Percentiles rank a stretch among this genome's conserved stretches.
These are phyloP conservation scores for Sideroxylon spinosum DNA, from an alignment of 179 eudicot species.

Conservation along the genomic window DNA sequence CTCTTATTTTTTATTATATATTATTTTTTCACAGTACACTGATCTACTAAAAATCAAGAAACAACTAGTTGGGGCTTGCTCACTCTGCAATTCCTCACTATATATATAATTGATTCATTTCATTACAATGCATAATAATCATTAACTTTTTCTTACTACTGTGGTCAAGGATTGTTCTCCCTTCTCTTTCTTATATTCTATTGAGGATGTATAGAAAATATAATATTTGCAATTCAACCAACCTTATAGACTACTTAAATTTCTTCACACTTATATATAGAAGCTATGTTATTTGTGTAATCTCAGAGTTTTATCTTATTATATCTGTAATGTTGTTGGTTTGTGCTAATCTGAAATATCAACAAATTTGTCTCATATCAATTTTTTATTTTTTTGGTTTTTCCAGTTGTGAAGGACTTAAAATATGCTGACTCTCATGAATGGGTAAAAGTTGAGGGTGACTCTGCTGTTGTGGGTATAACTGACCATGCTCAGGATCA, in stretches of 20 bases:
- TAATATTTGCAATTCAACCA: background rate
- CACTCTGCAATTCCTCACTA: no score
- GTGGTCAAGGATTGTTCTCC: no score
- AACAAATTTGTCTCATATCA: background rate
- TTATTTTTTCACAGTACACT: no score
- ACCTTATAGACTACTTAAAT: no score
- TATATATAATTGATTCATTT: no score
- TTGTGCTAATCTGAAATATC: background rate
- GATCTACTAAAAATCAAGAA: no score
- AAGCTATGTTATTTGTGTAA: background rate
- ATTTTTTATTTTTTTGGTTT: background rate
- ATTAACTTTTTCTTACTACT: no score
- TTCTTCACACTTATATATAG: background rate
- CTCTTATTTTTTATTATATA: background rate
- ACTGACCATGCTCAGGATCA: conserved; percentile 92
- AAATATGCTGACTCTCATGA: conserved; percentile 84
- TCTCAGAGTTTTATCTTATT: background rate
- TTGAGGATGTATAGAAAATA: no score
- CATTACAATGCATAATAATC: no score
- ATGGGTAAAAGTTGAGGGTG: conserved; percentile 84
- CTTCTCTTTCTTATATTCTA: no score
- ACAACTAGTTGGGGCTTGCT: no score
- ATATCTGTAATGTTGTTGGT: background rate
- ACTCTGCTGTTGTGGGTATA: conserved; percentile 68
- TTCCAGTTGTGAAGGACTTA: conserved; percentile 65